Base-by-base conservation (phyloP, 805 yeast genomes). In the Schizosaccharomyces lindneri region DNA sequence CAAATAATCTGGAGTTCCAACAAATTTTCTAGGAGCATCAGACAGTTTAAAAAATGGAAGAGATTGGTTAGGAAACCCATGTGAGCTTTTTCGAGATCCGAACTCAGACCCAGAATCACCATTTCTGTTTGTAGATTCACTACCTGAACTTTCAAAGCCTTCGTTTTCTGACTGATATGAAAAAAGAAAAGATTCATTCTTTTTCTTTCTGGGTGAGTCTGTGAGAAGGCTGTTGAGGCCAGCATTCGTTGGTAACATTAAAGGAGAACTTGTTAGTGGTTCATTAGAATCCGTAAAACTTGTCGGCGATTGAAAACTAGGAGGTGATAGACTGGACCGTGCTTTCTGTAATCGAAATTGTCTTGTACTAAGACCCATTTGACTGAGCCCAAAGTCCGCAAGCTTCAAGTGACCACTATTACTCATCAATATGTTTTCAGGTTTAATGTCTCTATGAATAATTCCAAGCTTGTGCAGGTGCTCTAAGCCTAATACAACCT, bases 1-100 rank as follows among this genome's bases (percentile, higher is more conserved):
- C 48, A 94, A 77, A 71, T 93, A 93, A 70, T 93, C 98, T 0
- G 99, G 99, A 0, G 99, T 93, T 0, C 99, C 99, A 41, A 88
- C 95, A 67, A 90, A 89, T 27, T n/a, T 19, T 24, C 29, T 59
- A 19, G 61, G 39, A 64, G 78, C 79, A 62, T 78, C 78, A n/a
- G 57, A 13, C 13, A 19, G 3, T 24, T 29, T 21, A 24, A 51
- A 51, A 29, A 51, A 51, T 24, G 57, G 36, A 21, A 21, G 15
- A 21, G 57, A 51, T 1, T 21, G 39, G 19, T 24, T 6, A 51
- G 11, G 6, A 24, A 17, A 29, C 13, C 4, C 11, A 4, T 39
- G 57, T 3, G 21, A 19, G 31, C 31, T 7, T 5, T 51, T 51
- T 11, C 15, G 15, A 24, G 15, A 29, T 17, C 21, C 27, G 17